Base-by-base conservation (phyloP, 495 filamentous ascomycete species). In the Podospora pseudocomata region DNA sequence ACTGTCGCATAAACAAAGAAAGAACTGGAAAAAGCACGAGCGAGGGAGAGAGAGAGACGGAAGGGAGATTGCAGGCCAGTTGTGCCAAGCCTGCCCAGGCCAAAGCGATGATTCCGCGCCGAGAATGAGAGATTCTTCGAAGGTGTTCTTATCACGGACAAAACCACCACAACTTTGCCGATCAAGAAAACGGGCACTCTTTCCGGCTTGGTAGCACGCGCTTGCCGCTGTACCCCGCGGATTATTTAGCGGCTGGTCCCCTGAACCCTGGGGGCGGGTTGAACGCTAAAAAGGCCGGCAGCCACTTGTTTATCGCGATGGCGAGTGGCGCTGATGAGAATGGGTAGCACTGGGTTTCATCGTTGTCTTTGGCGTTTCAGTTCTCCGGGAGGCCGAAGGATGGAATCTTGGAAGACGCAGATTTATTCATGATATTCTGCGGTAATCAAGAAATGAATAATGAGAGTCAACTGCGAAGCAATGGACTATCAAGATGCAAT, bases 261-360 rank as follows among this genome's bases (percentile, higher is more conserved):
- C 39, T 49, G 39, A 16, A 49, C 39, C 15, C 39, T 49, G 39
- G 39, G 39, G 39, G 39, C 30, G 30, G 15, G 39, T 49, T 49
- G 39, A 49, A 49, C 39, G 39, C 39, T 49, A 49, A 49, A 49
- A 49, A 11, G 9, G 39, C 39, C 39, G 13, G 39, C 39, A 49
- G 39, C 39, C 39, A 49, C 39, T 49, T 5, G 39, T 49, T 49
- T 32, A 27, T n/a, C 15, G 30, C n/a, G 54, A 65, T 34, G 34
- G 26, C 34, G 44, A 62, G 63, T 69, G 67, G 67, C 63, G 63
- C 67, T 60, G 58, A 63, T 27, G 57, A 16, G n/a, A 28, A 26
- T 18, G 49, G 32, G 58, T 18, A 69, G 39, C 58, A 30, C 64
- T 64, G 63, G 32, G 68, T 70, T 70, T 70, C 68, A 70, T 26